Evolutionary conservation across 192 early-diverging fungal genomes (phyloP), one percentile per base, ranked within the genome.

Genomic region (Martensiomyces pterosporus): DNA sequence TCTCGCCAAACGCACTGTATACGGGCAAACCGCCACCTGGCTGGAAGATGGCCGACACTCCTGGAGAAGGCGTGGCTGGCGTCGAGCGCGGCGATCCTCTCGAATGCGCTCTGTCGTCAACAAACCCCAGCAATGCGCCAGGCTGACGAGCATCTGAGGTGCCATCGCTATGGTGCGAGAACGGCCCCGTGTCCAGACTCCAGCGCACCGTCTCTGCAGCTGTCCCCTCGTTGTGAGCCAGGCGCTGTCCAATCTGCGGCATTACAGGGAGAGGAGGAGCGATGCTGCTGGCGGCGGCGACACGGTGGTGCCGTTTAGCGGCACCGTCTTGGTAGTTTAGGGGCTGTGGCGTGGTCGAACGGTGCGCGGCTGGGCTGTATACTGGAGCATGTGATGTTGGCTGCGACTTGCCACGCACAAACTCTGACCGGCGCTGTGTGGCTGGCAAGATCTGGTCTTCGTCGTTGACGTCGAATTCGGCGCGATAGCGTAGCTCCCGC

Each of bases 161-260:
- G 33, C 47, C 42, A 38, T 71, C 67, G 52, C 61, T 60, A 38
- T 55, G 57, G 47, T 56, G 52, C 34, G 67, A 71, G 19, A 60
- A 42, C 14, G 61, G 56, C 7, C 55, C 40, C 4, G 29, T n/a
- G 2, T 57, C 55, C 3, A 40, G 52, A 9, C 51, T 47, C 3
- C 24, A 27, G 15, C 51, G 59, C 59, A 29, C 34, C 16, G 34
- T 10, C 9, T n/a, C n/a, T n/a, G n/a, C n/a, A n/a, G n/a, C n/a
- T n/a, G n/a, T n/a, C n/a, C n/a, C n/a, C n/a, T n/a, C n/a, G n/a
- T n/a, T n/a, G n/a, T n/a, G n/a, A n/a, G n/a, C n/a, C n/a, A n/a
- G n/a, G n/a, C n/a, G n/a, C n/a, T n/a, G n/a, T n/a, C n/a, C n/a
- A n/a, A n/a, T n/a, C n/a, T n/a, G n/a, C n/a, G n/a, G n/a, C n/a